phyloP scores from a whole-genome alignment of 768 basidiomycete species.

The Phlegmacium glaucopus region DNA sequence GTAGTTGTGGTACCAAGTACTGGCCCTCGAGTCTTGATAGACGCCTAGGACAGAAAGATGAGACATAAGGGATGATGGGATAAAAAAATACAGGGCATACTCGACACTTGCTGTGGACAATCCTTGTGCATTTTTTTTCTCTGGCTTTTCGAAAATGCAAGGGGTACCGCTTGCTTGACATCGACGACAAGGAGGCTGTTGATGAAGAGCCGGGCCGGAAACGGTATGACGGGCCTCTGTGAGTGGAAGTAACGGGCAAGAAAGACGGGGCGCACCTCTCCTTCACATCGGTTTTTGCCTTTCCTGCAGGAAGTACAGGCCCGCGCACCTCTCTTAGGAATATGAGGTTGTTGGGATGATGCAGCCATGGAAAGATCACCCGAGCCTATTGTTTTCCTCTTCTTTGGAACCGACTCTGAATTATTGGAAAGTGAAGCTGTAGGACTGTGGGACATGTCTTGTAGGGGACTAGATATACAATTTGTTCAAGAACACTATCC shows the following conservation, averaged over 20 bases:
- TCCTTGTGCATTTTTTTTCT: conserved; percentile 71
- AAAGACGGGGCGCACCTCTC: conserved; percentile 56
- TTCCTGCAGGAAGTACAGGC: conserved; percentile 89
- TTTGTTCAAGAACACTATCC: conserved; percentile 11
- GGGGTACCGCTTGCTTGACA: conserved; percentile 79
- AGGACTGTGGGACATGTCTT: conserved; percentile 65
- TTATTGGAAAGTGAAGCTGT: conserved; percentile 53
- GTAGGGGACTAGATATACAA: conserved; percentile 18
- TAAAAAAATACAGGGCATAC: conserved; percentile 40
- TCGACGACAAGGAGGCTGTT: conserved; percentile 84
- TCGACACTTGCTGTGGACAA: conserved; percentile 68
- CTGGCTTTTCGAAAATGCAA: conserved; percentile 89
- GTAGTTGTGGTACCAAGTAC: conserved; percentile 52
- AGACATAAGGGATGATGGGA: conserved; percentile 1
- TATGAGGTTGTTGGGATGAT: conserved; percentile 49
- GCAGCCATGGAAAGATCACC: conserved; percentile 32
- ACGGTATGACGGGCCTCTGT: conserved; percentile 65
- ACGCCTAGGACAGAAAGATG: conserved; percentile 47
- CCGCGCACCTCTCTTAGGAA: conserved; percentile 86
- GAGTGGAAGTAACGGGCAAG: conserved; percentile 46
- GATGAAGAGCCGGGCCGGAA: conserved; percentile 64
- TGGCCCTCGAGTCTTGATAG: conserved; percentile 83
- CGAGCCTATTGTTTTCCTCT: conserved; percentile 46
- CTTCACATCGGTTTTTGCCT: conserved; percentile 92
- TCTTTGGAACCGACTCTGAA: conserved; percentile 54